A percentile compares a stretch with the other conserved stretches of the same genome.
These are phyloP conservation scores for Gloeophyllum trabeum DNA, from an alignment of 768 basidiomycete genomes.

Conservation along the genomic window DNA sequence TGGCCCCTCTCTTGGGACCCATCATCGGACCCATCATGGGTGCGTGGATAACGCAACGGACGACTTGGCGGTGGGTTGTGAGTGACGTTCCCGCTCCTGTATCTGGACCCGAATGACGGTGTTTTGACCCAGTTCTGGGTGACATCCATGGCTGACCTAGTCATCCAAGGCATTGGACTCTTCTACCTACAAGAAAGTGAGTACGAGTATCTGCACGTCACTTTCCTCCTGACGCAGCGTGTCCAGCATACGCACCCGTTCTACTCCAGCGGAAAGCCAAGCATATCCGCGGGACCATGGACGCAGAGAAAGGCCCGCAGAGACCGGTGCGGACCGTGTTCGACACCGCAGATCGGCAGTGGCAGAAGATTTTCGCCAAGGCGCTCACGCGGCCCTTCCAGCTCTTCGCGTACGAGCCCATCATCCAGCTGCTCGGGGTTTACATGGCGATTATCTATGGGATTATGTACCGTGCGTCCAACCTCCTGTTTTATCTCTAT, in stretches of 20 bases:
- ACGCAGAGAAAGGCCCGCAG: conserved; percentile 30
- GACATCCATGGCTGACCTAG: conserved; percentile 43
- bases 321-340: conserved; percentile 39
- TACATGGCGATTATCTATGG: conserved; percentile 70
- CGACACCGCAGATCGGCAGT: conserved; percentile 33
- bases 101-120: background rate
- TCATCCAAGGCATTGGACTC: conserved; percentile 43
- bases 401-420: conserved; percentile 48
- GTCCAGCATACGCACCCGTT: conserved; percentile 16
- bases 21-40: conserved; percentile 53
- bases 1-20: conserved; percentile 57
- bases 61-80: conserved; percentile 68
- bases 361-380: conserved; percentile 36
- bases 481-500: background rate
- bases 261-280: conserved; percentile 38
- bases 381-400: conserved; percentile 59
- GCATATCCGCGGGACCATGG: conserved; percentile 5
- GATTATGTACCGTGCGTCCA: conserved; percentile 36
- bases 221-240: conserved; percentile 2
- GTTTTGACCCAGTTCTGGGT: conserved; percentile 59
- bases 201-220: conserved; percentile 13
- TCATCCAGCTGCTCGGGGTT: conserved; percentile 53
- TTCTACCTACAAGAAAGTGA: conserved; percentile 54
- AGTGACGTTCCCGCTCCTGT: conserved; percentile 10
- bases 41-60: conserved; percentile 48